Percentiles rank a stretch among this genome's conserved stretches.
Evolutionary conservation across 305 asterid genomes (phyloP).

Genomic region (Fraxinus floribunda): DNA sequence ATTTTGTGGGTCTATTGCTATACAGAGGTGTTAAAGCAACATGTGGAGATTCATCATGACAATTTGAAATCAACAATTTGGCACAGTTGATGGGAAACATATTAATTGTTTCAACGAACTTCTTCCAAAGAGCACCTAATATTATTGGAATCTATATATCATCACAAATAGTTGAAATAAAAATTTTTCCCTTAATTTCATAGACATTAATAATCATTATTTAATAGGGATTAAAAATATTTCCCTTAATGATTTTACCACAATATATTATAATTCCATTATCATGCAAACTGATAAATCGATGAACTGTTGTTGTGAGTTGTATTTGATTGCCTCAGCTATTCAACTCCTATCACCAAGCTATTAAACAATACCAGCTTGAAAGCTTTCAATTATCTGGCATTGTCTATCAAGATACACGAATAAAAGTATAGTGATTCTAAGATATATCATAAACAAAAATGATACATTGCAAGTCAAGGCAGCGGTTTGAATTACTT

Average conservation of each 20-base stretch:
- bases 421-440: neutral
- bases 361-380: neutral
- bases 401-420: neutral
- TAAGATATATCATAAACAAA: neutral
- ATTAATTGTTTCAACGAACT: neutral
- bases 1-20: neutral
- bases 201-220: neutral
- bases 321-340: neutral
- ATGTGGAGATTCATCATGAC: neutral
- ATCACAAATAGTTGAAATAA: neutral
- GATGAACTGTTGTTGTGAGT: neutral
- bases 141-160: neutral
- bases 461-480: neutral
- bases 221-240: neutral
- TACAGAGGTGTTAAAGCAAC: neutral
- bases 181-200: neutral
- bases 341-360: neutral
- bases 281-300: neutral
- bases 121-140: neutral
- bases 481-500: neutral
- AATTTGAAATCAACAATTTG: neutral
- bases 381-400: neutral
- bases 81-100: neutral
- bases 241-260: neutral
- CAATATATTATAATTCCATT: neutral